Conservation (phyloP, 768 basidiomycete genomes). For the Royoungia palumana region DNA sequence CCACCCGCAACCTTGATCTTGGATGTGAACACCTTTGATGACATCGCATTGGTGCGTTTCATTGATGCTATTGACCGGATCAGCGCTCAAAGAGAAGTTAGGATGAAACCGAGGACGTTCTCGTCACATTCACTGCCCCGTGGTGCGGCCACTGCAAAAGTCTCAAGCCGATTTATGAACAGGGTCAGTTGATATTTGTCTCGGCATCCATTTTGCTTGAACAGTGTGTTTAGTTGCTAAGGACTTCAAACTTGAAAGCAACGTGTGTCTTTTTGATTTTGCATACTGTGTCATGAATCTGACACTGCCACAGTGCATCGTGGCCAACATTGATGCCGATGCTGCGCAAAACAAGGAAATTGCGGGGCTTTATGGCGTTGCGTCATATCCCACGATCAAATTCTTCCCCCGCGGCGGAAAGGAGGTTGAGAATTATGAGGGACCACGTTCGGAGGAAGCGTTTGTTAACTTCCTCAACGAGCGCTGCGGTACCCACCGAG, state of each 20-base stretch:
- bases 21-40: constrained; percentile 70
- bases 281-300: background rate
- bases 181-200: constrained; percentile 41
- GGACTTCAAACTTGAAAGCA: constrained; percentile 72
- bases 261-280: constrained; percentile 43
- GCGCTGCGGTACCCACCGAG: constrained; percentile 82
- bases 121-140: constrained; percentile 81
- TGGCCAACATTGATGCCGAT: constrained; percentile 91
- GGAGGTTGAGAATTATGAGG: constrained; percentile 63
- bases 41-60: constrained; percentile 58
- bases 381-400: constrained; percentile 90
- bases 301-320: constrained; percentile 59
- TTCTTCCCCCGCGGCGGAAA: constrained; percentile 81
- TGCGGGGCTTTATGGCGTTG: constrained; percentile 66
- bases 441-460: constrained; percentile 67
- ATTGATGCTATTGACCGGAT: background rate
- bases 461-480: constrained; percentile 80
- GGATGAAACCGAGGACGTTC: constrained; percentile 73
- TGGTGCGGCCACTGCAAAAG: constrained; percentile 97
- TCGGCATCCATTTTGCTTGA: background rate
- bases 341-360: constrained; percentile 73
- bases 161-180: constrained; percentile 83
- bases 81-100: constrained; percentile 23
- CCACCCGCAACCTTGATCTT: constrained; percentile 67
- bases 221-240: constrained; percentile 52